These are phyloP conservation scores for Eucalyptus erythrocorys DNA, from an alignment of 345 rosid genomes.

Conservation along the genomic window DNA sequence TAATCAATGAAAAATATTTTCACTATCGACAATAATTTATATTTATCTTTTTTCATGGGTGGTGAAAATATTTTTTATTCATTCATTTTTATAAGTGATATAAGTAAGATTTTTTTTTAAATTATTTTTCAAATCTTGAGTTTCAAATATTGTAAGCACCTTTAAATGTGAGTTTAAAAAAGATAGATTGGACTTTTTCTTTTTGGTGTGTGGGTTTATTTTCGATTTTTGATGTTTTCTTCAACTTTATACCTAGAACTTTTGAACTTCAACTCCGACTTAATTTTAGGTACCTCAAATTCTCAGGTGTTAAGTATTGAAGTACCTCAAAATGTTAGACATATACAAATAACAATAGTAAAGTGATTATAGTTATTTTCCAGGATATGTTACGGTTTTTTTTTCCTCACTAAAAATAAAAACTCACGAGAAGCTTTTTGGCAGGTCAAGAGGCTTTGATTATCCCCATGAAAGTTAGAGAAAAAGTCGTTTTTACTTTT, in stretches of 20 bases:
- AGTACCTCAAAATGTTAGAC: neutral
- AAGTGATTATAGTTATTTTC: neutral
- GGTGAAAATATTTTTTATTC: neutral
- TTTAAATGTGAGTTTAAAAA: neutral
- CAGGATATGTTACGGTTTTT: neutral
- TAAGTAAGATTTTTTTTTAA: neutral
- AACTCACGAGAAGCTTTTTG: neutral
- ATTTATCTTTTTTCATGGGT: neutral
- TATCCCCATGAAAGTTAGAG: neutral
- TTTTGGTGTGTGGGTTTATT: neutral
- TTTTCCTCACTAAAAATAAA: neutral
- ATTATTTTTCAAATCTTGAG: neutral
- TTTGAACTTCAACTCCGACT: neutral
- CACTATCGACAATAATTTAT: neutral
- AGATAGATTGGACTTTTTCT: fast-evolving
- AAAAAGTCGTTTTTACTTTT: neutral
- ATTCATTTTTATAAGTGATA: neutral
- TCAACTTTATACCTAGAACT: neutral
- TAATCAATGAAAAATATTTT: neutral
- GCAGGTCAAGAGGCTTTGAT: neutral
- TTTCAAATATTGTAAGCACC: neutral
- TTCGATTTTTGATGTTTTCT: neutral
- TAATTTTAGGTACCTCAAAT: neutral
- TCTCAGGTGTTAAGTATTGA: neutral
- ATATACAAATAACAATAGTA: neutral